Conservation (phyloP, 495 filamentous ascomycete species). For the Pyronema omphalodes region DNA sequence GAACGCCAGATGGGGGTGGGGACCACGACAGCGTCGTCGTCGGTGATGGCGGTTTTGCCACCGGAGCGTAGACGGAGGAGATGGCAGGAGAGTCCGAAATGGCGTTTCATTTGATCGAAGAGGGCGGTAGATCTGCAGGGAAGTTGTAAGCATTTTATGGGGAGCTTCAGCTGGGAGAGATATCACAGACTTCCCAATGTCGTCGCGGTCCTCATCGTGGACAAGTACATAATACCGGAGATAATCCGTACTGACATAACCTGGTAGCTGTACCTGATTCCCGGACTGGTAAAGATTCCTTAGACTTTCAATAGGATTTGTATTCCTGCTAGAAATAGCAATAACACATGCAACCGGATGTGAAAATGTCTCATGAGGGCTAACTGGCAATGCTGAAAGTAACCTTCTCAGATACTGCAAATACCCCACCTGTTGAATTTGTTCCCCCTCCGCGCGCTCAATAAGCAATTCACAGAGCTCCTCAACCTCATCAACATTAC, state of each 20-base stretch:
- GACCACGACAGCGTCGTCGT: slow-evolving; percentile 73
- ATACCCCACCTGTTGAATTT: slow-evolving; percentile 27
- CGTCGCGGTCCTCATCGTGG: slow-evolving; percentile 90
- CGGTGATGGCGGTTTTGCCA: slow-evolving; percentile 66
- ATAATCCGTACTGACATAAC: slow-evolving; percentile 75
- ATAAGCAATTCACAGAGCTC: slow-evolving; percentile 38
- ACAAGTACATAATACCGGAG: slow-evolving; percentile 89
- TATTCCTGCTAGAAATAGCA: slow-evolving; percentile 75
- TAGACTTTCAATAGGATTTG: slow-evolving; percentile 62
- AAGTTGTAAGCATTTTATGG: neutral
- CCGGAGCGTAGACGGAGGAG: slow-evolving; percentile 60
- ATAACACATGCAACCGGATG: slow-evolving; percentile 95
- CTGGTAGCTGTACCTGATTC: slow-evolving; percentile 48
- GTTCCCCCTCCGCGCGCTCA: slow-evolving; percentile 27
- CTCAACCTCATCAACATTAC: slow-evolving; percentile 39
- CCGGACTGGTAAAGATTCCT: slow-evolving; percentile 64
- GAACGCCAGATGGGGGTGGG: slow-evolving; percentile 77
- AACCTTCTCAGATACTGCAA: slow-evolving; percentile 65
- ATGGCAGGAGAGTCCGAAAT: slow-evolving; percentile 91
- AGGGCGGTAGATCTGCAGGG: slow-evolving; percentile 27
- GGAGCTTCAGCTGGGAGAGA: slow-evolving; percentile 13
- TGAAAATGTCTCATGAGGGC: slow-evolving; percentile 77
- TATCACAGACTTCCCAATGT: slow-evolving; percentile 67
- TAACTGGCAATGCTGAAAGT: slow-evolving; percentile 54
- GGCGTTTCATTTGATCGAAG: slow-evolving; percentile 95